Evolutionary conservation across 2,329 filamentous ascomycete species (phyloP).

Genomic region (Penicillium capsulatum): DNA sequence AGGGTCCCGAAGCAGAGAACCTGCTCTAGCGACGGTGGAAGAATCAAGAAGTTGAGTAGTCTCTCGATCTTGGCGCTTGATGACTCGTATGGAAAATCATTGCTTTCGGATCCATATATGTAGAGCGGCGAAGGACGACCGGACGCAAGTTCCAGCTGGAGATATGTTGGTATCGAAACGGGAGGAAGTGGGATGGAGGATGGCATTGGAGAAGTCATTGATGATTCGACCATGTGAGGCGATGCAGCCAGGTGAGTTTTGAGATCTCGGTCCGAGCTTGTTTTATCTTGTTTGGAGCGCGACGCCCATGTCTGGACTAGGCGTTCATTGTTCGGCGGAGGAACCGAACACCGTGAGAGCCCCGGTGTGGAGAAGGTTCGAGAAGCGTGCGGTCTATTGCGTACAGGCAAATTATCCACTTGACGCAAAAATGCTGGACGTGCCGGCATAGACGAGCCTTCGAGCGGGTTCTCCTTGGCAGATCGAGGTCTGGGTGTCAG

Average conservation of each 20-base stretch:
- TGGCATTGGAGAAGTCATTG: constrained; percentile 47
- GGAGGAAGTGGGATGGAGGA: constrained; percentile 57
- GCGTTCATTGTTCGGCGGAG: constrained; percentile 30
- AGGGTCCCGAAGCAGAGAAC: constrained; percentile 83
- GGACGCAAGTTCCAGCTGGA: constrained; percentile 62
- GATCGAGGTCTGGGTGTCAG: constrained; percentile 21
- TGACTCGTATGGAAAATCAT: constrained; percentile 78
- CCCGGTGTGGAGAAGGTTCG: constrained; percentile 39
- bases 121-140: constrained; percentile 59
- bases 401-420: constrained; percentile 16
- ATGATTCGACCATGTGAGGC: constrained; percentile 28
- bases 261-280: constrained; percentile 30
- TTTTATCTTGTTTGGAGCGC: constrained; percentile 33
- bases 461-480: constrained; percentile 24
- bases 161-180: constrained; percentile 60
- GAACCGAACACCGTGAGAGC: constrained; percentile 28
- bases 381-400: constrained; percentile 31
- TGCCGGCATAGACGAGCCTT: constrained; percentile 23
- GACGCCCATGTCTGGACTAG: constrained; percentile 33
- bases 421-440: constrained; percentile 15
- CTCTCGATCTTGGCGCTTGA: constrained; percentile 88
- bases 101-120: constrained; percentile 55
- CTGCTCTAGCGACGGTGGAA: constrained; percentile 77
- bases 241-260: constrained; percentile 27
- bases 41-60: constrained; percentile 77